These are phyloP conservation scores for Globisporangium lucens DNA, from an alignment of 352 stramenopile species.

Conservation along the genomic window DNA sequence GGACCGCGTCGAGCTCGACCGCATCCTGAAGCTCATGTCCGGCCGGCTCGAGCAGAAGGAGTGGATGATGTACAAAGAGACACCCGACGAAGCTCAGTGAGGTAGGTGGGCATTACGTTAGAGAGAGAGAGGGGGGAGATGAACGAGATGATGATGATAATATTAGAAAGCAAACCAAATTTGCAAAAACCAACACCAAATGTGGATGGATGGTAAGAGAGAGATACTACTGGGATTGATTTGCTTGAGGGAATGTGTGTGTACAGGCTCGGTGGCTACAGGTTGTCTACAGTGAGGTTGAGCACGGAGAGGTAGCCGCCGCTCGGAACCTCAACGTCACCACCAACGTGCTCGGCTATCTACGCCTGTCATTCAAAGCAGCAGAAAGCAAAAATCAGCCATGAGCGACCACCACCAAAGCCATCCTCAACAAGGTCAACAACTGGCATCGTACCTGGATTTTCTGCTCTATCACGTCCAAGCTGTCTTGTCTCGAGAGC, in stretches of 20 bases:
- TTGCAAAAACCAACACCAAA: background rate
- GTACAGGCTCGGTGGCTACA: slow-evolving; percentile 21
- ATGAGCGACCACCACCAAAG: background rate
- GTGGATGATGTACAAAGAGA: slow-evolving; percentile 75
- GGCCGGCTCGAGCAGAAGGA: slow-evolving; percentile 61
- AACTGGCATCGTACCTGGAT: slow-evolving; percentile 32
- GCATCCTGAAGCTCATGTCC: slow-evolving; percentile 66
- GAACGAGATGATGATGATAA: background rate
- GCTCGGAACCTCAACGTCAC: slow-evolving; percentile 24
- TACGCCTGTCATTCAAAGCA: slow-evolving; percentile 23
- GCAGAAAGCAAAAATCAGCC: background rate
- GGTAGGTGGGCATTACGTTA: background rate
- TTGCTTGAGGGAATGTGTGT: background rate
- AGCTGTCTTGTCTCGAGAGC: slow-evolving; percentile 48
- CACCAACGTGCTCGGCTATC: slow-evolving; percentile 44
- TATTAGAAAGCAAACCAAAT: background rate
- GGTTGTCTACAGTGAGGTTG: slow-evolving; percentile 34
- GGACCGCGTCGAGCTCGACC: slow-evolving; percentile 36
- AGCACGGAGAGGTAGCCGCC: slow-evolving; percentile 53
- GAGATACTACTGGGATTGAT: background rate
- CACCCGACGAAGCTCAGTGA: slow-evolving; percentile 15
- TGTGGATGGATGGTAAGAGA: background rate
- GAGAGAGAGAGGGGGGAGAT: background rate
- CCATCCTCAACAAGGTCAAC: no score
- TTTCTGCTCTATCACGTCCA: slow-evolving; percentile 54